Percentiles rank a stretch among this genome's conserved stretches.
Conservation (phyloP, 202 grass and related monocot genomes). For the Bolboschoenoplectus hybrid region DNA sequence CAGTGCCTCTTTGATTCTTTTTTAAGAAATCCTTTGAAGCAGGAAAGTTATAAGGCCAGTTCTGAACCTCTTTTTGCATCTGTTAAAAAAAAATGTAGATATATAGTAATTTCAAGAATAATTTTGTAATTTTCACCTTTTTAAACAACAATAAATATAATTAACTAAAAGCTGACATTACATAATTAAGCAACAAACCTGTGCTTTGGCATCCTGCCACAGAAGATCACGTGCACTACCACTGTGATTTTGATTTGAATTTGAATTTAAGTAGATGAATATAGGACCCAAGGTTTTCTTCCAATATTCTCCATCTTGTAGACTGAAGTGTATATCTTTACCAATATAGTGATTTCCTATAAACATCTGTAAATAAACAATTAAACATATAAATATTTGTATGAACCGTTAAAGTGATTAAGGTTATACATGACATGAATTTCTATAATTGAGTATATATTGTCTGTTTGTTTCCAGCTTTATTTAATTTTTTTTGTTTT, state of each 20-base stretch:
- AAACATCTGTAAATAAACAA: slow-evolving; percentile 54
- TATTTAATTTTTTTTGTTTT: not conserved
- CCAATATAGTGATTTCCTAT: slow-evolving; percentile 59
- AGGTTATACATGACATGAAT: not conserved
- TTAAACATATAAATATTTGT: not conserved
- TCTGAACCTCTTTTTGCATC: slow-evolving; percentile 45
- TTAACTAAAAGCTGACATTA: not conserved
- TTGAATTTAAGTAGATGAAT: slow-evolving; percentile 76
- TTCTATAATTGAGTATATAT: not conserved
- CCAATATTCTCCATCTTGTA: slow-evolving; percentile 62
- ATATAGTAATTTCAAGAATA: slow-evolving; percentile 15
- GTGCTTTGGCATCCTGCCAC: slow-evolving; percentile 68
- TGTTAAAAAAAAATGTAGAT: not conserved
- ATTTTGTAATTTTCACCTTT: not conserved
- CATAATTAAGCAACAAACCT: slow-evolving; percentile 30
- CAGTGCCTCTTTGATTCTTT: slow-evolving; percentile 47
- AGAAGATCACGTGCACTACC: slow-evolving; percentile 37
- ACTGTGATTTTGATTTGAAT: not conserved
- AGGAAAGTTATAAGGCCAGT: slow-evolving; percentile 74
- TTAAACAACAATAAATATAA: not conserved
- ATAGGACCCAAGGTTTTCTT: slow-evolving; percentile 73
- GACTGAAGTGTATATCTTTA: slow-evolving; percentile 36
- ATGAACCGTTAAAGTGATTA: not conserved
- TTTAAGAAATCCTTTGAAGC: slow-evolving; percentile 57
- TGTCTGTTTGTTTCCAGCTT: not conserved